Evolutionary conservation across 1,284 basidiomycete species (phyloP), one percentile per base, ranked within the genome.

Genomic region (Mycosarcoma maydis): DNA sequence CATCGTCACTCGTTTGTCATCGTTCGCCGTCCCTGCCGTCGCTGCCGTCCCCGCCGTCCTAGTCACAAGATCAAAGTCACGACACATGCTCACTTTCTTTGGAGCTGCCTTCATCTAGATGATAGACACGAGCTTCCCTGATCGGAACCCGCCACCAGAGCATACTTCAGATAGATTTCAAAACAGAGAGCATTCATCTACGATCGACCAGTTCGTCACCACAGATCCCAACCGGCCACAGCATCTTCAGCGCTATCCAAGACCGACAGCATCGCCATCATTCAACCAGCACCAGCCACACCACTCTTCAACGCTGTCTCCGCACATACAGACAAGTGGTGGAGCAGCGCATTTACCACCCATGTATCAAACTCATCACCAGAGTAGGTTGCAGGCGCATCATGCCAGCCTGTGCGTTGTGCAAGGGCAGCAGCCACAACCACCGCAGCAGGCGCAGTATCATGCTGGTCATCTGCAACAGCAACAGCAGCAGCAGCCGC

Each of bases 91-190:
- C 48, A n/a, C 32, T 27, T 16, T 20, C 3, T 32, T 19, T 8
- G 16, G 11, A 36, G 36, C 19, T 24, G 33, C 27, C 34, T 24
- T 29, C 26, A 19, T 41, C 34, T 50, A 57, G 55, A 65, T 36
- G 49, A 57, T 57, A 50, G 50, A 65, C 26, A 29, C 50, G 37
- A 41, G 55, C 50, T 45, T 58, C 19, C 11, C 40, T 9, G 38
- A 46, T 8, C 46, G 38, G 17, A 53, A 23, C 45, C 46, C 33
- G 56, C 23, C 29, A 55, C 26, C 48, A 23, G 48, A 48, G 23
- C 6, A 30, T 27, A 34, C 19, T 40, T 13, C 23, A 11, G 44
- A 59, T 29, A 17, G 27, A 38, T 32, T 30, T 13, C 27, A 36
- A 2, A 9, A 34, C 16, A 34, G 33, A 6, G 13, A 34, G n/a